These are phyloP conservation scores for Cercospora citrullina DNA, from an alignment of 2,329 filamentous ascomycete genomes.

Conservation along the genomic window DNA sequence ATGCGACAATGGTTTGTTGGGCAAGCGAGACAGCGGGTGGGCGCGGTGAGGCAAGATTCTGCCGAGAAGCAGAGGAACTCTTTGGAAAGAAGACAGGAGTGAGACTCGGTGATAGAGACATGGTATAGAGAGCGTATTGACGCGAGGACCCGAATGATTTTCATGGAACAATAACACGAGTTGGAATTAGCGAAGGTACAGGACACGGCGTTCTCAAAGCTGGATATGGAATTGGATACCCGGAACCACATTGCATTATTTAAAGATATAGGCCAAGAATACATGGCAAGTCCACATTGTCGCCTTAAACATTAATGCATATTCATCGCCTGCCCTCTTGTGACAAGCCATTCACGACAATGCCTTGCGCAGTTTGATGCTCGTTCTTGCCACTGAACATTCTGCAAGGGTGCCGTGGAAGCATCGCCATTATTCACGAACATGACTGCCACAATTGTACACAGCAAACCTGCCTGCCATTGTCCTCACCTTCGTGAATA, in stretches of 20 bases:
- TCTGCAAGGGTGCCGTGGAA: neutral
- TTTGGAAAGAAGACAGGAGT: constrained; percentile 63
- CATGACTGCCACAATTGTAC: neutral
- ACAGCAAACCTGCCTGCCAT: neutral
- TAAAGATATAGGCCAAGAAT: neutral
- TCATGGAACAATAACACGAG: neutral
- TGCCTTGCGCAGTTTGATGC: neutral
- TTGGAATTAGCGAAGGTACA: constrained; percentile 3
- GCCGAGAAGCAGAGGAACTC: constrained; percentile 83
- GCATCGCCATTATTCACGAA: neutral
- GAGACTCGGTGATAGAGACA: constrained; percentile 17
- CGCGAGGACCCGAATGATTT: neutral
- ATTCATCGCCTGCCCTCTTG: neutral
- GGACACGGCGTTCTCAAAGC: neutral
- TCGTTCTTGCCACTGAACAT: neutral
- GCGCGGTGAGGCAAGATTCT: constrained; percentile 71
- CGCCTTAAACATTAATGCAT: neutral
- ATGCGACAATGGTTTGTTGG: constrained; percentile 81
- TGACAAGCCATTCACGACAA: neutral
- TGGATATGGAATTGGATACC: constrained; percentile 6
- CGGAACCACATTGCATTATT: neutral
- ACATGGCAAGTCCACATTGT: neutral
- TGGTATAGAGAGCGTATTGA: constrained; percentile 13
- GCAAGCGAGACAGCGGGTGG: constrained; percentile 75
- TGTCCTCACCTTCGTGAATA: neutral